Percentiles rank a stretch among this genome's conserved stretches.
Conservation (phyloP, 139 green algal species). For the Spirogloea muscicola region DNA sequence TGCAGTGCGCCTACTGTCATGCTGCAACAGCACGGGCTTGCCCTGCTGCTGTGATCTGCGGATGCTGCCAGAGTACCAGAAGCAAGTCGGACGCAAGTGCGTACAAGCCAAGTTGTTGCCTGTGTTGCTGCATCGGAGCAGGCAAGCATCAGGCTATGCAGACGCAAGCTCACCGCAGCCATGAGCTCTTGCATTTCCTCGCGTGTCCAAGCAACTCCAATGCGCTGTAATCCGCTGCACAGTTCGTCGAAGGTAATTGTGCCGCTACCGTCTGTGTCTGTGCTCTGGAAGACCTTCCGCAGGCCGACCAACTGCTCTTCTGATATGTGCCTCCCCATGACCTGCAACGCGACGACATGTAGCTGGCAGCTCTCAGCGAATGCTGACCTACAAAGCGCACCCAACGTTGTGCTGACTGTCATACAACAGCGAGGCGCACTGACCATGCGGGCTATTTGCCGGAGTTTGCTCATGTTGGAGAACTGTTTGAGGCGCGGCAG, state of each 20-base stretch:
- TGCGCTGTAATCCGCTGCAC: slow-evolving; percentile 46
- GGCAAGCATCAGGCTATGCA: neutral
- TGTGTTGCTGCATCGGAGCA: neutral
- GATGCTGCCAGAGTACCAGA: neutral
- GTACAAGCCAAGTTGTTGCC: neutral
- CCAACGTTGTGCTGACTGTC: too few relatives aligned
- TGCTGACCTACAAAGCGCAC: too few relatives aligned
- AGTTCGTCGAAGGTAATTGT: slow-evolving; percentile 60
- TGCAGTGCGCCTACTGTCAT: neutral
- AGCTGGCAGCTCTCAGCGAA: too few relatives aligned
- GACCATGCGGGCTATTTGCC: too few relatives aligned
- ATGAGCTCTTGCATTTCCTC: slow-evolving; percentile 74
- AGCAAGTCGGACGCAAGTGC: too few relatives aligned
- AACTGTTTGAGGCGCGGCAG: slow-evolving; percentile 84
- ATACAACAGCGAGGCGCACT: too few relatives aligned
- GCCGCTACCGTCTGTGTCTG: slow-evolving; percentile 59
- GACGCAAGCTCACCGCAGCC: slow-evolving; percentile 51
- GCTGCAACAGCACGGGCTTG: neutral
- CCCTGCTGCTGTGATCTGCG: neutral
- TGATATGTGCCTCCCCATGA: too few relatives aligned
- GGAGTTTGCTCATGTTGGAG: slow-evolving; percentile 86
- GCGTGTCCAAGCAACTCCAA: slow-evolving; percentile 28
- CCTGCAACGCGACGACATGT: too few relatives aligned
- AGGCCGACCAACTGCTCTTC: slow-evolving; percentile 56
- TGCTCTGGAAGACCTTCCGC: slow-evolving; percentile 51